Evolutionary conservation across 441 rosid species (phyloP), one percentile per base, ranked within the genome.

Genomic region (Pelargonium myrrhifolium): DNA sequence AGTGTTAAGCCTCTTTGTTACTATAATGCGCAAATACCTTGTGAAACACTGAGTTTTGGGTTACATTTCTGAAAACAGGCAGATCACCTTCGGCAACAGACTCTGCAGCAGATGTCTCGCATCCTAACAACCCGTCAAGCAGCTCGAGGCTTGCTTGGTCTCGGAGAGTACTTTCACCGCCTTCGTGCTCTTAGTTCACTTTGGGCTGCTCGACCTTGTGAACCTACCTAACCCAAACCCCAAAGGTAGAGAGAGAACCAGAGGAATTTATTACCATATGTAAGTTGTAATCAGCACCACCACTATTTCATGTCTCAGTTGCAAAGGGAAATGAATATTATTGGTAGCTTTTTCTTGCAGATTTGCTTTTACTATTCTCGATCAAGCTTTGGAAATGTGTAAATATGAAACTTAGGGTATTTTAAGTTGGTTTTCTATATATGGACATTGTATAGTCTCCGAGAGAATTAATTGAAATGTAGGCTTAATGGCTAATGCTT

Each of bases 81-180:
- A 37, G 99, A 94, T 69, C 88, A 95, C 74, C 79, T 95, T 64
- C 87, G 98, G 51, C 86, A 90, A 49, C 92, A 84, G 80, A 86
- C 98, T 0, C 76, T 95, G 72, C 89, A 79, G 74, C 99, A 87
- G 76, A 90, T 95, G 97, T 76, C 77, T 64, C 68, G 81, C 42
- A 82, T 86, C 81, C 80, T 95, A 66, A 92, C 97, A 60, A 86
- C 75, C 10, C 82, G 89, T 18, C 98, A 92, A 69, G 89, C 95
- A 1, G 99, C 97, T 70, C 78, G 93, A 60, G 92, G 96, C 11
- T 81, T 95, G 70, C 87, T 95, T 65, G 92, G 89, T n/a, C 76
- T 92, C 77, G 97, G 94, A 14, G 97, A 95, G 81, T 95, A 92
- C 81, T 85, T 84, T 69, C 88, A 86, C 68, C 87, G 96, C 65